Percentiles rank a stretch among this genome's conserved stretches.
Evolutionary conservation across 106 monocot species (phyloP).

Genomic region (Dioscorea dumetorum): DNA sequence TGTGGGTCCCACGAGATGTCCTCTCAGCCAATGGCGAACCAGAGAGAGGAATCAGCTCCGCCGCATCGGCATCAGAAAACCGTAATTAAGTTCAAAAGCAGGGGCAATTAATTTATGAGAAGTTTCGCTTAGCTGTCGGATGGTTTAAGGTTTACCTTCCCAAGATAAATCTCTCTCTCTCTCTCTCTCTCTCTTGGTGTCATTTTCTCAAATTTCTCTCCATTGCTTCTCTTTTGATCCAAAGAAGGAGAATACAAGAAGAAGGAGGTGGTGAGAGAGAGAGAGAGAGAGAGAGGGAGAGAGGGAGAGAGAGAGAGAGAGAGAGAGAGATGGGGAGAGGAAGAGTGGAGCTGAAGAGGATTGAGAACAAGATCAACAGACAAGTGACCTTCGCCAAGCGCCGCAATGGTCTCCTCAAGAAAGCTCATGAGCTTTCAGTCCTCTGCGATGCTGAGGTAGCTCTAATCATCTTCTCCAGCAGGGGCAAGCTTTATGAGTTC

Average conservation of each 20-base stretch:
- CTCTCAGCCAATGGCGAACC: no score
- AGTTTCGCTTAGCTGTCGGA: not conserved
- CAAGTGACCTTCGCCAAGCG: conserved; percentile 39
- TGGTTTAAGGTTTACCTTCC: not conserved
- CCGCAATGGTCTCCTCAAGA: conserved; percentile 6
- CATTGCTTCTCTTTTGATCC: no score
- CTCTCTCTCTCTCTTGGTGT: no score
- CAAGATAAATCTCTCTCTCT: no score
- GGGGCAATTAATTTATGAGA: not conserved
- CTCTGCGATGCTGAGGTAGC: conserved; percentile 9
- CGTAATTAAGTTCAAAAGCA: not conserved
- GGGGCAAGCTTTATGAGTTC: conserved; percentile 20
- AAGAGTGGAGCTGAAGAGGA: conserved; percentile 23
- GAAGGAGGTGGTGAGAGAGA: not conserved
- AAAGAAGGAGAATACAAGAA: not conserved
- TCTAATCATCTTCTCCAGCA: conserved; percentile 12
- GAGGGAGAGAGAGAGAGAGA: conserved; percentile 13
- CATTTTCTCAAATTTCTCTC: no score
- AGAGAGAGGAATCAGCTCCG: no score
- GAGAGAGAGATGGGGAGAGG: conserved; percentile 15
- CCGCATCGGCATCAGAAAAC: not conserved
- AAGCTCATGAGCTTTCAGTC: conserved; percentile 9
- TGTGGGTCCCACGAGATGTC: no score
- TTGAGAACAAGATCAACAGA: conserved; percentile 27
- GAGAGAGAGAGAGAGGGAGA: conserved; percentile 10